Evolutionary conservation across 345 rosid species (phyloP).

Genomic region (Bruguiera gymnorhiza): DNA sequence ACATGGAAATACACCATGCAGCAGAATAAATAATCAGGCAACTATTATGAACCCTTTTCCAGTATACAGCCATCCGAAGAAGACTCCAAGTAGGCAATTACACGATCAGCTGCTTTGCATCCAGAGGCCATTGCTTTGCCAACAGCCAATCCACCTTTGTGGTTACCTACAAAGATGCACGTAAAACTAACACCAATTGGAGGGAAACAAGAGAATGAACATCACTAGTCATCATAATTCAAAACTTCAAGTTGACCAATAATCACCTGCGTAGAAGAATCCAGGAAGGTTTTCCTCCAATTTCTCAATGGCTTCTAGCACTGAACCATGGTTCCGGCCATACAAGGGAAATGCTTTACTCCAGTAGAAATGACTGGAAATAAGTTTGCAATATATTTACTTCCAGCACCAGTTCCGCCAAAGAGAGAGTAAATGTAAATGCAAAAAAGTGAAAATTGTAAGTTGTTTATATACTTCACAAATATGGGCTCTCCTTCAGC

Average conservation of each 20-base stretch:
- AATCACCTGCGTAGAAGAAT: slow-evolving; percentile 86
- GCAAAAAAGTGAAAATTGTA: not conserved
- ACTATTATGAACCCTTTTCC: slow-evolving; percentile 17
- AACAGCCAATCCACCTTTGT: slow-evolving; percentile 78
- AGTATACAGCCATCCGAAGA: slow-evolving; percentile 37
- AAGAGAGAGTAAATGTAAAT: not conserved
- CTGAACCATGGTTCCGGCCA: slow-evolving; percentile 60
- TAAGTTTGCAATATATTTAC: slow-evolving; percentile 5
- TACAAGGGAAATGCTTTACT: slow-evolving; percentile 84
- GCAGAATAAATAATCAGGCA: slow-evolving; percentile 1
- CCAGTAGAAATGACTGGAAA: slow-evolving; percentile 84
- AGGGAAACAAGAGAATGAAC: not conserved
- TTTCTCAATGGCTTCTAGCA: slow-evolving; percentile 62
- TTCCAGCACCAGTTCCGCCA: not conserved
- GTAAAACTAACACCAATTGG: not conserved
- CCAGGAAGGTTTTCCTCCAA: slow-evolving; percentile 90
- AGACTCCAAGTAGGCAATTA: slow-evolving; percentile 67
- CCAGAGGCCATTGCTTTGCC: slow-evolving; percentile 85
- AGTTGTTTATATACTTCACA: slow-evolving; percentile 54
- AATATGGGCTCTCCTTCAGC: slow-evolving; percentile 86
- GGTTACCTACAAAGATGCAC: slow-evolving; percentile 57
- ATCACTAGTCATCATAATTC: not conserved
- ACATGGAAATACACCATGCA: no score
- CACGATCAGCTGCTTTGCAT: slow-evolving; percentile 85
- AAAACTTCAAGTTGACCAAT: not conserved